Evolutionary conservation across 106 monocot species (phyloP), one percentile per base, ranked within the genome.

Genomic region (Acanthochlamys bracteata): DNA sequence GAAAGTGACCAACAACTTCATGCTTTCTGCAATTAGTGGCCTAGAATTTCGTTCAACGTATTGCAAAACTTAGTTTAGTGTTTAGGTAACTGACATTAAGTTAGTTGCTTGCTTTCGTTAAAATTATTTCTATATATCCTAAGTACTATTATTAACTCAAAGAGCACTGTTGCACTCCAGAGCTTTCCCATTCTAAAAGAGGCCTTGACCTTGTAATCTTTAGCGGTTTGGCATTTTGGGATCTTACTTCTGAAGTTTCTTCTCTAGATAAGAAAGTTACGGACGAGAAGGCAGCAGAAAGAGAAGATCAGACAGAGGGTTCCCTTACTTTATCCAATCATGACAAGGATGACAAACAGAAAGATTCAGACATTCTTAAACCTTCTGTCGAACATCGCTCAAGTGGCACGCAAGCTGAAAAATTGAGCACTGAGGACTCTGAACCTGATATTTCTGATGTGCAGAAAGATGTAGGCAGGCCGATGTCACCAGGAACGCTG

Each of bases 401-500:
- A 51, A 77, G 70, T 47, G 75, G 77, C 21, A 75, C 43, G 25
- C 66, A 66, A 43, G 59, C 65, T n/a, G 86, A 77, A 43, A 78
- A 78, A 80, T 43, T 45, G 16, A 59, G 55, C 22, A 49, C 58
- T 25, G 78, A 76, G 66, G 76, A 81, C 17, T 73, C 79, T 57
- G 54, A 56, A 55, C 70, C 52, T 41, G 86, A 87, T n/a, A 52
- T 22, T 64, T 6, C 55, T 22, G 84, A 88, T 47, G 73, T 24
- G 16, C 79, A 73, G 57, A 75, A 80, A 61, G 71, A 16, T 24
- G 72, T 26, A 17, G 12, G 15, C 59, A 81, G 89, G 79, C 88
- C 96, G n/a, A 79, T 88, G 85, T 98, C 96, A 23, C 96, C 96
- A 17, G 80, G 88, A 22, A 98, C 96, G 45, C 78, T 85, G 22